phyloP scores from a whole-genome alignment of 768 basidiomycete species.

The Cubamyces sp. region DNA sequence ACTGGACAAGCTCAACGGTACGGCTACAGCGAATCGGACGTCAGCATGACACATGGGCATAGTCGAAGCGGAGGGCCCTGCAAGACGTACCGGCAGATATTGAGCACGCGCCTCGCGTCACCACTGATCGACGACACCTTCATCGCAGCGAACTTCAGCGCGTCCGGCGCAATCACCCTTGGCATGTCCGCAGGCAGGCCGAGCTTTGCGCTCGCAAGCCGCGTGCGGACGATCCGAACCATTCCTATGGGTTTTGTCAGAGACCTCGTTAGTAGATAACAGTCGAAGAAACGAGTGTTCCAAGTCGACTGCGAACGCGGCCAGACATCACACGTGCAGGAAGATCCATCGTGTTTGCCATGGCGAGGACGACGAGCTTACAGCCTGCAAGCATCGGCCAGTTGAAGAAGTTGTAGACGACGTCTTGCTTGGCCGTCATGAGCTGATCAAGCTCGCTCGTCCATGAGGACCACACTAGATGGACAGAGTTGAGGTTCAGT shows the following conservation, averaged over 20 bases:
- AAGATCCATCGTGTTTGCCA: constrained; percentile 98
- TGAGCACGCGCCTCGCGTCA: constrained; percentile 90
- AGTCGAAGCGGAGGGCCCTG: not conserved
- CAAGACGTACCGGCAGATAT: constrained; percentile 77
- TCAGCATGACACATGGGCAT: not conserved
- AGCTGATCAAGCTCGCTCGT: constrained; percentile 98
- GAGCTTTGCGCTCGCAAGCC: constrained; percentile 64
- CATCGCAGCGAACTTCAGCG: constrained; percentile 83
- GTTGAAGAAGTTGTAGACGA: constrained; percentile 99
- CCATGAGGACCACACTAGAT: constrained; percentile 91
- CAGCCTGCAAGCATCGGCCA: constrained; percentile 93
- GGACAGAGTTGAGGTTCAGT: not conserved
- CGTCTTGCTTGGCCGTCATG: constrained; percentile 94
- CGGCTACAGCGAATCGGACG: constrained; percentile 49
- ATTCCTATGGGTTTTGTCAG: constrained; percentile 56
- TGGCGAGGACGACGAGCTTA: constrained; percentile 92
- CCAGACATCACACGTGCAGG: constrained; percentile 94
- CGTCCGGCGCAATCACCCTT: constrained; percentile 65
- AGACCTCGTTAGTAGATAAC: not conserved
- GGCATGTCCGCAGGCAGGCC: constrained; percentile 52
- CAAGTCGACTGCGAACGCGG: constrained; percentile 88
- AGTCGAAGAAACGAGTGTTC: constrained; percentile 46
- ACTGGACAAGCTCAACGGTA: constrained; percentile 77
- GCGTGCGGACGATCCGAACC: constrained; percentile 87
- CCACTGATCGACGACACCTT: constrained; percentile 83